phyloP scores from a whole-genome alignment of 1,284 basidiomycete genomes.

The Xerocomus minutiporus region DNA sequence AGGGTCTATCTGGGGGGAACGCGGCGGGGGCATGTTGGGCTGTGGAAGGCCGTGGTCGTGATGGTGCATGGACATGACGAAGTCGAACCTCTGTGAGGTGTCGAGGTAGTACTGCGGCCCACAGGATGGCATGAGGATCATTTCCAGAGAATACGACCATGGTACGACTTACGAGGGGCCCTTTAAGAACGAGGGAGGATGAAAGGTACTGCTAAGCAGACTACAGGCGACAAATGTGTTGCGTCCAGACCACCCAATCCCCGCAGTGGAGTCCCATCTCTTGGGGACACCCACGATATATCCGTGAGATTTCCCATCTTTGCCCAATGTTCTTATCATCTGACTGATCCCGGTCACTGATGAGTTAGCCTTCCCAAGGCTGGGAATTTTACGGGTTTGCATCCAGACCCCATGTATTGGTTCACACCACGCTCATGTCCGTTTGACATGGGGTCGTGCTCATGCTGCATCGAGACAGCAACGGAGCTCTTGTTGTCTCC shows the following conservation, averaged over 20 bases:
- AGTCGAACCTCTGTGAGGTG: slow-evolving; percentile 11
- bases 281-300: no score
- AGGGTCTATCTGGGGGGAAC: slow-evolving; percentile 61
- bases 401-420: no score
- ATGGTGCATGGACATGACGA: slow-evolving; percentile 36
- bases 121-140: slow-evolving; percentile 18
- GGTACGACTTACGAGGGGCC: slow-evolving; percentile 11
- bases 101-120: slow-evolving; percentile 24
- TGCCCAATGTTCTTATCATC: neutral
- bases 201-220: neutral
- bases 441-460: no score
- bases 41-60: slow-evolving; percentile 37
- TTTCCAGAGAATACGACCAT: neutral
- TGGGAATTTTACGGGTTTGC: no score
- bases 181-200: neutral
- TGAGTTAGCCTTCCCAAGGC: no score
- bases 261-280: neutral
- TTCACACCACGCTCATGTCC: neutral
- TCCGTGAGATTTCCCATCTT: no score
- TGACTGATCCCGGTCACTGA: no score
- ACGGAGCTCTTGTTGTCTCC: neutral
- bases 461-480: no score
- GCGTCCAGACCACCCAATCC: slow-evolving; percentile 1
- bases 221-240: neutral
- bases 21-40: slow-evolving; percentile 49